A percentile compares a stretch with the other conserved stretches of the same genome.
Conservation (phyloP, 2,329 filamentous ascomycete genomes). For the Plectosphaerella sp. region DNA sequence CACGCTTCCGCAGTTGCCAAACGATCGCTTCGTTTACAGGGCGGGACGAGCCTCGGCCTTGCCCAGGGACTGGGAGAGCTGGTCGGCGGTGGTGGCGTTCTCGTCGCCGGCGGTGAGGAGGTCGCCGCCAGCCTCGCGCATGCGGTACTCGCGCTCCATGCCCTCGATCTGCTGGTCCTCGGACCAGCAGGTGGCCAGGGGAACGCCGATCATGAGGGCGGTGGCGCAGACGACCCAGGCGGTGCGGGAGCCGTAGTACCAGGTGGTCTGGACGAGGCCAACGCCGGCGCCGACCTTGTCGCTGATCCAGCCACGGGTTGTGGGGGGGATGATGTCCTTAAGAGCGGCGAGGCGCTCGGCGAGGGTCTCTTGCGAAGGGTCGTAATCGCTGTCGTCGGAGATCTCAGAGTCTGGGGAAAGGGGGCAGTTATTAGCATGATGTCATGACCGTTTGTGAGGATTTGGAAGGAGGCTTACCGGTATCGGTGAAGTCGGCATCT, state of each 20-base stretch:
- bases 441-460: neutral
- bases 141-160: conserved; percentile 96
- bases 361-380: conserved; percentile 54
- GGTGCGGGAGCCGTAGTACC: conserved; percentile 71
- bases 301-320: conserved; percentile 64
- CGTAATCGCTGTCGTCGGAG: conserved; percentile 72
- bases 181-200: conserved; percentile 85
- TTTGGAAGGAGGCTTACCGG: conserved; percentile 54
- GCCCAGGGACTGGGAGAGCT: conserved; percentile 44
- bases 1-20: neutral
- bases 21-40: conserved; percentile 31
- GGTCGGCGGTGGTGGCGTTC: conserved; percentile 39
- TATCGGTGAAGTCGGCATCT: conserved; percentile 91
- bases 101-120: conserved; percentile 46
- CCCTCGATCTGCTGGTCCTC: conserved; percentile 97
- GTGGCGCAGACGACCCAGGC: conserved; percentile 90
- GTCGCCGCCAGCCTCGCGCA: conserved; percentile 88
- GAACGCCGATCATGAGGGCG: conserved; percentile 83
- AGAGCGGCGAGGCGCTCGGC: conserved; percentile 68
- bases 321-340: conserved; percentile 71
- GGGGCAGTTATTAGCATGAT: conserved; percentile 4
- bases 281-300: conserved; percentile 53
- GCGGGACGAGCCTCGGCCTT: conserved; percentile 39
- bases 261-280: conserved; percentile 43
- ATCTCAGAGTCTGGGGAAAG: conserved; percentile 68